These are phyloP conservation scores for Nakazawaea ernobii DNA, from an alignment of 805 yeast genomes.

Conservation along the genomic window DNA sequence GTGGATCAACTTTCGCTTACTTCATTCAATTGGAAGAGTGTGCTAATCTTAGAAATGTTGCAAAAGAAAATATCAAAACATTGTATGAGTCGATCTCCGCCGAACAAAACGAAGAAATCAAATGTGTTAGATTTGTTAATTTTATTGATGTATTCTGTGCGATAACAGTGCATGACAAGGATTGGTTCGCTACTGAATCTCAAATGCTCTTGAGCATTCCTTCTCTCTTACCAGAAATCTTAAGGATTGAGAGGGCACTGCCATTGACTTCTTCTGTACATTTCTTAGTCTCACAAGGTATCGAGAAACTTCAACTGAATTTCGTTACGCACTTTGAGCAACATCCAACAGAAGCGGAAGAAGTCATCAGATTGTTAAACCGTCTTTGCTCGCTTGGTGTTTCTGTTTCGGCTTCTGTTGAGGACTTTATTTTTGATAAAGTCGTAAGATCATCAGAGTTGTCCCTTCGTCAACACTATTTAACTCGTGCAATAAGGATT, in stretches of 20 bases:
- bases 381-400: slow-evolving; percentile 39
- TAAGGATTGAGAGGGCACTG: slow-evolving; percentile 32
- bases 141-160: slow-evolving; percentile 60
- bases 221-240: slow-evolving; percentile 36
- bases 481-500: slow-evolving; percentile 46
- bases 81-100: slow-evolving; percentile 42
- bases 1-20: slow-evolving; percentile 62
- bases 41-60: slow-evolving; percentile 47
- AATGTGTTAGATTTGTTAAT: slow-evolving; percentile 65
- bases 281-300: slow-evolving; percentile 66
- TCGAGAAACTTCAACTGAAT: slow-evolving; percentile 51
- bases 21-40: slow-evolving; percentile 55
- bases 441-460: slow-evolving; percentile 48
- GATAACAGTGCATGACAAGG: slow-evolving; percentile 37
- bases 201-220: slow-evolving; percentile 38
- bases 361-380: slow-evolving; percentile 35
- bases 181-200: slow-evolving; percentile 55
- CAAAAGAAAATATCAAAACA: slow-evolving; percentile 44
- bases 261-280: slow-evolving; percentile 54
- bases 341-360: slow-evolving; percentile 29
- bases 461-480: slow-evolving; percentile 40
- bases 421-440: slow-evolving; percentile 50
- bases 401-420: slow-evolving; percentile 40
- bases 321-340: slow-evolving; percentile 32
- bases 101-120: slow-evolving; percentile 47